Evolutionary conservation across 768 basidiomycete genomes (phyloP).

Genomic region (Leccinum incarnatum): DNA sequence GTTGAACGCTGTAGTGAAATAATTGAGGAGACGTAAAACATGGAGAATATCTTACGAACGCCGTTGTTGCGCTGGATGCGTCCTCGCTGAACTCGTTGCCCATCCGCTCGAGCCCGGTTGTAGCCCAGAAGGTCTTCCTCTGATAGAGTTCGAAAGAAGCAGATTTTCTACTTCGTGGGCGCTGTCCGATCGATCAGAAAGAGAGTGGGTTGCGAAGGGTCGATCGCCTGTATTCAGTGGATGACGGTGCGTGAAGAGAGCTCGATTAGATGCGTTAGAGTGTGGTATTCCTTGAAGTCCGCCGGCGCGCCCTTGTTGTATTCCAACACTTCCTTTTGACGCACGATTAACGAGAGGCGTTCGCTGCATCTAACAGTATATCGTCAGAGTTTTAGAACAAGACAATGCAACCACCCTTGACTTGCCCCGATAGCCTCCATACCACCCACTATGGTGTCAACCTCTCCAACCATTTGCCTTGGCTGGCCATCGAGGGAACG

Average conservation of each 20-base stretch:
- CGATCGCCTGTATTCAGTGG: constrained; percentile 38
- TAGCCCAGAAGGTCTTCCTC: constrained; percentile 19
- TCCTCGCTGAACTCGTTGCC: constrained; percentile 28
- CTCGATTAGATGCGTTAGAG: constrained; percentile 24
- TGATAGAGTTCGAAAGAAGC: constrained; percentile 35
- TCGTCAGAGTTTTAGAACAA: constrained; percentile 4
- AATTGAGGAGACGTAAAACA: background rate
- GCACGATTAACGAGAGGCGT: constrained; percentile 62
- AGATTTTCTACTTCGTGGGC: constrained; percentile 72
- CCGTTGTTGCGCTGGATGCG: constrained; percentile 26
- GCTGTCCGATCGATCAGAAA: constrained; percentile 64
- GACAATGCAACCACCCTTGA: background rate
- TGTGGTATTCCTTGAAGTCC: constrained; percentile 30
- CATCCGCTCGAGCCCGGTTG: constrained; percentile 36
- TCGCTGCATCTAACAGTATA: constrained; percentile 54
- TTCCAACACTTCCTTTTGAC: constrained; percentile 29
- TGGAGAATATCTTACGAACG: constrained; percentile 17
- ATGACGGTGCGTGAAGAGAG: constrained; percentile 40
- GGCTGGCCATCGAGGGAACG: constrained; percentile 18
- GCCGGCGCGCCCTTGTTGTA: constrained; percentile 32
- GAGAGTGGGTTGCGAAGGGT: constrained; percentile 42
- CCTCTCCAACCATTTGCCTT: constrained; percentile 22
- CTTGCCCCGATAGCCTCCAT: constrained; percentile 65
- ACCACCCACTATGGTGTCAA: constrained; percentile 55
- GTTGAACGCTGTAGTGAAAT: constrained; percentile 40